Conservation (phyloP, 2,329 filamentous ascomycete genomes). For the Capronia epimyces region DNA sequence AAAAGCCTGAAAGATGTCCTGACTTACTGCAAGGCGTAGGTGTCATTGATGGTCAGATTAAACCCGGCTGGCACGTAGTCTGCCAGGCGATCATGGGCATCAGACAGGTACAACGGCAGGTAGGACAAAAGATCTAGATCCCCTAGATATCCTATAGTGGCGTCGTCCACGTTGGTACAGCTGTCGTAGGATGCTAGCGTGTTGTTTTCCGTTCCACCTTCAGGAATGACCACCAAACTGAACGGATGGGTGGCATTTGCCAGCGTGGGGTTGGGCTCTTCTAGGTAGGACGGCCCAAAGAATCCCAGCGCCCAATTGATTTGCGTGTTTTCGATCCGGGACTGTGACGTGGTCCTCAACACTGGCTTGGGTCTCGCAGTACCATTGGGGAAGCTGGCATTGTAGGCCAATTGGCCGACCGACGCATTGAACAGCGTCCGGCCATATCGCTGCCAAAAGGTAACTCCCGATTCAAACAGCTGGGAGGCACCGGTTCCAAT, state of each 20-base stretch:
- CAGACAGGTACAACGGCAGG: constrained; percentile 42
- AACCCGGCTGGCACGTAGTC: constrained; percentile 46
- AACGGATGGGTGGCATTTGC: constrained; percentile 37
- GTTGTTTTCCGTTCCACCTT: constrained; percentile 49
- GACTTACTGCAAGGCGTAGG: constrained; percentile 43
- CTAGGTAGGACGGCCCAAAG: constrained; percentile 45
- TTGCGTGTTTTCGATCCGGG: constrained; percentile 51
- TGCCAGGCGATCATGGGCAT: constrained; percentile 45
- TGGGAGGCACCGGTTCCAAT: constrained; percentile 49
- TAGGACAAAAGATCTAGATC: constrained; percentile 39
- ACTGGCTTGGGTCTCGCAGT: constrained; percentile 47
- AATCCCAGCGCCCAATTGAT: constrained; percentile 51
- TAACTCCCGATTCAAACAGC: constrained; percentile 47
- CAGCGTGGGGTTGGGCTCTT: constrained; percentile 35
- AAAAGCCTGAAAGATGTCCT: neutral
- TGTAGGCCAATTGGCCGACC: constrained; percentile 46
- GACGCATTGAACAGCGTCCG: constrained; percentile 49
- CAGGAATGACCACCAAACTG: constrained; percentile 48
- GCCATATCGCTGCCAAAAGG: constrained; percentile 53
- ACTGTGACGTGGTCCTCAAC: constrained; percentile 51
- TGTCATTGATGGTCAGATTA: constrained; percentile 46
- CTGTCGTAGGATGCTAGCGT: constrained; percentile 50
- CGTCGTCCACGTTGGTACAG: constrained; percentile 36
- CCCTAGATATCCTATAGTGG: constrained; percentile 38
- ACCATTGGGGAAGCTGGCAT: constrained; percentile 42